Percentiles rank a stretch among this genome's conserved stretches.
Conservation (phyloP, 306 rosid genomes). For the Senna tora region DNA sequence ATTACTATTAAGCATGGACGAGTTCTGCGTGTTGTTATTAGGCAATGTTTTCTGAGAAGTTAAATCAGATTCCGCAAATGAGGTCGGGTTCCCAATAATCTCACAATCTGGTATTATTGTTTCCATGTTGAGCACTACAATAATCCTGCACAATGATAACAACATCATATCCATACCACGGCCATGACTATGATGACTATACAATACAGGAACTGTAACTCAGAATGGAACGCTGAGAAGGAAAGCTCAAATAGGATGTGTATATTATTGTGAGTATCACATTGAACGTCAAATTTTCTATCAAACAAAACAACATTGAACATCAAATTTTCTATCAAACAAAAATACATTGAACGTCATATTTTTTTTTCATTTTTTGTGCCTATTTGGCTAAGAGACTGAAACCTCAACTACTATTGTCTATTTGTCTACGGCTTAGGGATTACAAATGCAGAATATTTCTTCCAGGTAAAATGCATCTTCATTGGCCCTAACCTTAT, state of each 20-base stretch:
- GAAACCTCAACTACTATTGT: background rate
- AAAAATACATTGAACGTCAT: background rate
- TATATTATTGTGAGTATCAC: background rate
- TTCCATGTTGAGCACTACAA: conserved; percentile 85
- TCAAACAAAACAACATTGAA: too few species aligned
- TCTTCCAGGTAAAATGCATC: background rate
- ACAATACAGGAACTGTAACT: conserved; percentile 20
- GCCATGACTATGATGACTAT: conserved; percentile 2
- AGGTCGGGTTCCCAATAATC: conserved; percentile 80
- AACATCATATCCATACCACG: conserved; percentile 5
- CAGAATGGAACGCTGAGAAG: conserved; percentile 9
- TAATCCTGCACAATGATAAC: conserved; percentile 58
- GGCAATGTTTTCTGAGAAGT: conserved; percentile 43
- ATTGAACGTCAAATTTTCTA: background rate
- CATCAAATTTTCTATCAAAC: too few species aligned
- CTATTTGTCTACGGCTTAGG: background rate
- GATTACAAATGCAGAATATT: background rate
- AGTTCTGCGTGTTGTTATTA: conserved; percentile 37
- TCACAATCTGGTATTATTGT: conserved; percentile 72
- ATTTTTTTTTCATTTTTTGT: too few species aligned
- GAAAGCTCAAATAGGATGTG: background rate
- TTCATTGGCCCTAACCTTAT: background rate
- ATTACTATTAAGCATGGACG: conserved; percentile 40
- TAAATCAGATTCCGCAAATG: conserved; percentile 48
- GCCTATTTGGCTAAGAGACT: background rate